Evolutionary conservation across 805 yeast species (phyloP), one percentile per base, ranked within the genome.

Genomic region (Candida rishiriensis): DNA sequence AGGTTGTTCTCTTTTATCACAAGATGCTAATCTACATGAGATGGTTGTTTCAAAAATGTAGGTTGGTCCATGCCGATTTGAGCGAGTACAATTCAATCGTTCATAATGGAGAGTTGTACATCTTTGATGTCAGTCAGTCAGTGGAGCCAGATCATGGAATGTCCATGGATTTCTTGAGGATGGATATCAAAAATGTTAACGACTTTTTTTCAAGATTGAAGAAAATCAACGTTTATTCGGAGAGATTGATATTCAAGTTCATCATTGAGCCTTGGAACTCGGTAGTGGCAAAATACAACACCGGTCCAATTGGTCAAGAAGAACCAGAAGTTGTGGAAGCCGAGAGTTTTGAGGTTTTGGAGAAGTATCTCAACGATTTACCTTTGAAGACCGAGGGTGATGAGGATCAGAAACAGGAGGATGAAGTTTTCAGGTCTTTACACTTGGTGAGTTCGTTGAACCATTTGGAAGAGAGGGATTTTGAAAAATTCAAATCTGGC

Each of bases 121-220:
- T 93, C 46, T 87, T 93, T 54, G 99, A 93, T 68, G 99, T 93
- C 10, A 90, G 98, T 1, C 99, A 93, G 63, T 83, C 95, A 33
- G 98, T 93, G 18, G 98, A 93, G 63, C 97, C 97, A 10, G 97
- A 89, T 55, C 99, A 93, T 65, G 98, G 97, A 10, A 88, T 88
- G 88, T 85, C 96, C 36, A 72, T 93, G 52, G 98, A 93, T 63
- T 93, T 93, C 61, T 68, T 93, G 48, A 73, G 99, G 60, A 93
- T 93, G 99, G 99, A 93, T 66, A 90, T 93, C 59, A 93, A 91
- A 63, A 93, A 93, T 59, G 87, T 91, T 18, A 93, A 91, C 59
- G 93, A 87, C 55, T 93, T 83, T 63, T 93, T 93, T 57, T 73
- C 74, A 46, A 73, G 81, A 48, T 76, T 75, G 55, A 81, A 83